A percentile compares a stretch with the other conserved stretches of the same genome.
Conservation (phyloP, 768 basidiomycete species). For the Tricholoma saponaceum region DNA sequence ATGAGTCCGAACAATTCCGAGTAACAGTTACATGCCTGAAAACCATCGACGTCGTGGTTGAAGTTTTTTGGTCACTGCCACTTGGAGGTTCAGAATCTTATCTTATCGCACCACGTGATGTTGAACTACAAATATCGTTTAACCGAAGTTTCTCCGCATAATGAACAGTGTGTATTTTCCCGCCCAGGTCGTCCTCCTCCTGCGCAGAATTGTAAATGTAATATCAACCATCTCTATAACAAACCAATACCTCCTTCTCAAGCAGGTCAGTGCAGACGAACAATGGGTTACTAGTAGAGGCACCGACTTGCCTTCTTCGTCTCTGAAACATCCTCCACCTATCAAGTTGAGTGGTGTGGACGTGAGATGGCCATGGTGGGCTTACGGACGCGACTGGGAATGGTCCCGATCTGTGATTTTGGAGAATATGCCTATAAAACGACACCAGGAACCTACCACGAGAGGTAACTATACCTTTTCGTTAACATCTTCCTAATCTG, state of each 20-base stretch:
- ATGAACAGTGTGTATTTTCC: constrained; percentile 51
- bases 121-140: constrained; percentile 2
- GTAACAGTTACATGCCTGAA: too few relatives aligned
- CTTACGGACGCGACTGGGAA: constrained; percentile 20
- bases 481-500: not conserved
- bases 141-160: constrained; percentile 2
- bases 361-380: constrained; percentile 28
- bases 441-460: not conserved
- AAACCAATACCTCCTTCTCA: constrained; percentile 50
- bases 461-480: not conserved
- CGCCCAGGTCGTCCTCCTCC: constrained; percentile 52
- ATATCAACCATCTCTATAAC: constrained; percentile 70
- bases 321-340: not conserved
- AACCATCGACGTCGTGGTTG: not conserved
- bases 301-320: not conserved
- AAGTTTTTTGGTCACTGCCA: too few relatives aligned
- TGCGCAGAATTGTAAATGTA: constrained; percentile 64
- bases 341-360: not conserved
- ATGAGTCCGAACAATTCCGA: too few relatives aligned
- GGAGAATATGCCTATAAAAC: not conserved
- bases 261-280: constrained; percentile 13
- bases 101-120: constrained; percentile 5
- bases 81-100: too few relatives aligned
- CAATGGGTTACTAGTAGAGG: constrained; percentile 1
- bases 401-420: constrained; percentile 8